Evolutionary conservation across 2,329 filamentous ascomycete species (phyloP).

Genomic region (Hypoxylon sp.): DNA sequence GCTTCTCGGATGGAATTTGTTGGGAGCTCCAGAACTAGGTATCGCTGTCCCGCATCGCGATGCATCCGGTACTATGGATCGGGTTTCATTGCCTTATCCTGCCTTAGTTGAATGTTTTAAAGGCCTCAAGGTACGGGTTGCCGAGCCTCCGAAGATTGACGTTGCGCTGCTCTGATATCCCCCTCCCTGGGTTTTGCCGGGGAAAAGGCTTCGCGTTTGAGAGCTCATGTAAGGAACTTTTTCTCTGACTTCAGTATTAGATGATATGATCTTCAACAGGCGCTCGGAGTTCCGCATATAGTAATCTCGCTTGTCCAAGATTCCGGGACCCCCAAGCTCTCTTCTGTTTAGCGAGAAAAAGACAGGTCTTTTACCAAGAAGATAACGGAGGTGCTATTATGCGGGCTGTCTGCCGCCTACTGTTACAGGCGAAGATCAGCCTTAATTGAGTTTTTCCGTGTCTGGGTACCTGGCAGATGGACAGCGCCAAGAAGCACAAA

Average conservation of each 20-base stretch:
- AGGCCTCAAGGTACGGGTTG: constrained; percentile 3
- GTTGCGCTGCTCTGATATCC: constrained; percentile 20
- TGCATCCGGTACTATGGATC: constrained; percentile 13
- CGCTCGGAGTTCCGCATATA: constrained; percentile 37
- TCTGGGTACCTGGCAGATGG: constrained; percentile 46
- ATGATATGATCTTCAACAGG: constrained; percentile 30
- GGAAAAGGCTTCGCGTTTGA: constrained; percentile 20
- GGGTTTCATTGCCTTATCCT: constrained; percentile 11
- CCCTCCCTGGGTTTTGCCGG: constrained; percentile 13
- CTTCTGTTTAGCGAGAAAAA: constrained; percentile 5
- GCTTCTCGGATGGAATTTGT: constrained; percentile 37
- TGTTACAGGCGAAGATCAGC: constrained; percentile 47
- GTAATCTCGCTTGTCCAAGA: constrained; percentile 37
- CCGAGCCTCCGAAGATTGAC: constrained; percentile 34
- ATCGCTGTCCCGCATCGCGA: constrained; percentile 19
- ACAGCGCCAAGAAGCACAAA: constrained; percentile 32
- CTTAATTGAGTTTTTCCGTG: constrained; percentile 44
- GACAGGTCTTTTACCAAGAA: constrained; percentile 39
- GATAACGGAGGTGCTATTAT: constrained; percentile 42
- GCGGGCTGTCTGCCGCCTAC: constrained; percentile 35
- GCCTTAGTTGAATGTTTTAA: constrained; percentile 1
- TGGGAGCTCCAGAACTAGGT: constrained; percentile 28
- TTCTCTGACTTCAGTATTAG: constrained; percentile 12
- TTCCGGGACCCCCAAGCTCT: constrained; percentile 32
- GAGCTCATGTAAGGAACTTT: constrained; percentile 20